Evolutionary conservation across 331 rosid genomes (phyloP), one percentile per base, ranked within the genome.

Genomic region (Quercus phellos): DNA sequence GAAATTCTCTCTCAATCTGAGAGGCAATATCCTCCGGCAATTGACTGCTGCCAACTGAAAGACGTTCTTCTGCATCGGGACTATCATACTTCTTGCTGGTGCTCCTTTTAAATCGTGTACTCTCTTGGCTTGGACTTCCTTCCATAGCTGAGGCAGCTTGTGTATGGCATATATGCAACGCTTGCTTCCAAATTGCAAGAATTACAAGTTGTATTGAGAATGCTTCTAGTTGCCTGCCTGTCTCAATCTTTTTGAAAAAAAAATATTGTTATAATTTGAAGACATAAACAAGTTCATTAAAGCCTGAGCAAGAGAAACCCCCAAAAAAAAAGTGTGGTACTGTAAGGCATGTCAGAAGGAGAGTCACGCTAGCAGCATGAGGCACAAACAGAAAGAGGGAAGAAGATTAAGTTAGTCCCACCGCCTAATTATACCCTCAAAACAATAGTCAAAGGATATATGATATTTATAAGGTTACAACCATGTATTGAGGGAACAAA

Each of bases 141-240:
- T 93, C 97, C 90, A 91, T 93, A 71, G 88, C 93, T 2, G 95
- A 90, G 77, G 95, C 95, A 78, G 91, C 95, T 78, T 88, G 91
- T 2, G 95, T 84, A 78, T 90, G 95, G 82, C 95, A 90, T 80
- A 95, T 95, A 83, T 95, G 87, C 87, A 95, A 80, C 14, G 98
- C 99, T 89, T 95, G 94, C 83, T 93, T 95, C 98, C 99, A 95
- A 73, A 95, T 91, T 75, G 99, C 96, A 84, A 95, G 99, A 83
- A 93, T 90, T 68, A 95, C 99, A 84, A 95, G 98, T 85, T 90
- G 96, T 81, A 95, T 88, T 70, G 99, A 90, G 84, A 95, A 93
- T 76, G 98, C 98, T 84, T 95, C 98, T 46, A 90, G 88, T 68
- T 83, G 96, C 87, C 85, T 95, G 78, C 87, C 87, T 60, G 88